phyloP scores from a whole-genome alignment of 768 basidiomycete genomes.

The Kondoa malvinella region DNA sequence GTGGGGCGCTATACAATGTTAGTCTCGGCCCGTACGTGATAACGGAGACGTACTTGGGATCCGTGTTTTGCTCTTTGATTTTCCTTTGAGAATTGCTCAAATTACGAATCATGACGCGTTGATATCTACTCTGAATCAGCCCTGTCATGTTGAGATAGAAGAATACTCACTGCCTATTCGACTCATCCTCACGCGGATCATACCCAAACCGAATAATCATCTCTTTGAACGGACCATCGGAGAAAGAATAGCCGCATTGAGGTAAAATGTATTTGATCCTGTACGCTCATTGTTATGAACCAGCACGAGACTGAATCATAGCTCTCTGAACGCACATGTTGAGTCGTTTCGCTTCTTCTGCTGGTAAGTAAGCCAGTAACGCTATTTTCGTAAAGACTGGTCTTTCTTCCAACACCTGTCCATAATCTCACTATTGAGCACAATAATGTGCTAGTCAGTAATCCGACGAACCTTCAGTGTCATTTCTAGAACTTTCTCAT shows the following conservation, averaged over 20 bases:
- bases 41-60: neutral
- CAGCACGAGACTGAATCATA: neutral
- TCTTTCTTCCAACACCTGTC: conserved; percentile 51
- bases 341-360: conserved; percentile 51
- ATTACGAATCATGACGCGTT: conserved; percentile 78
- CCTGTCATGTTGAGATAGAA: neutral
- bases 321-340: conserved; percentile 43
- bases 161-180: conserved; percentile 54
- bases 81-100: conserved; percentile 30
- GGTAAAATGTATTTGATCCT: conserved; percentile 18
- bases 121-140: conserved; percentile 44
- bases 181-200: conserved; percentile 61
- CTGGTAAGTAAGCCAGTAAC: conserved; percentile 66
- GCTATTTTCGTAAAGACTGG: conserved; percentile 82
- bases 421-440: conserved; percentile 6
- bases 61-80: neutral
- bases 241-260: conserved; percentile 61
- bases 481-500: conserved; percentile 41
- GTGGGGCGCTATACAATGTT: conserved; percentile 5
- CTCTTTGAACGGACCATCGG: conserved; percentile 88
- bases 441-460: neutral
- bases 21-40: neutral
- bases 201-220: conserved; percentile 70
- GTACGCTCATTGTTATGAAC: conserved; percentile 8
- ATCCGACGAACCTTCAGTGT: neutral